Base-by-base conservation (phyloP, 202 grass and related monocot genomes). In the Panicum virgatum region DNA sequence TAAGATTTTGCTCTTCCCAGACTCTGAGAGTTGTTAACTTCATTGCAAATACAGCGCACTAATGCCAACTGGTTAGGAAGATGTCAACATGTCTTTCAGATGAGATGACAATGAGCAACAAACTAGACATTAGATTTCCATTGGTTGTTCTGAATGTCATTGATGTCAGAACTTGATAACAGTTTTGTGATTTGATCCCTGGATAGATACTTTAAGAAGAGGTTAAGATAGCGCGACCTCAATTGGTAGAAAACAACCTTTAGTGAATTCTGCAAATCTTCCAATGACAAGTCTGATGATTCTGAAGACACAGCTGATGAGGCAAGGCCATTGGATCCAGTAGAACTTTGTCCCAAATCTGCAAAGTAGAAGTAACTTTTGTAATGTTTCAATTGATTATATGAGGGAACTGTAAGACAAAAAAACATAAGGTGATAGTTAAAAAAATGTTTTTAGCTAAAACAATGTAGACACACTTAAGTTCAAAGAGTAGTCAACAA, bases 261-360 rank as follows among this genome's bases (percentile, higher is more conserved):
- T 45, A 95, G 42, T 46, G 92, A 91, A 75, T 85, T 73, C 45
- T 56, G 78, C 40, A 91, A 60, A 60, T 90, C 86, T 78, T 91
- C 73, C 71, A 87, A 44, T 64, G 96, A 91, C 13, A 67, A 69
- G 75, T 85, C 77, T 8, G 79, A 84, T 86, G 96, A 86, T 61
- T 90, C 75, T 25, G 20, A 76, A 83, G 87, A 62, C 43, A 80
- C 7, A 36, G 83, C 27, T 20, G 82, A 76, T 16, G 78, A 82
- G 37, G 84, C 44, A 64, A 46, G 46, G 20, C 76, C 80, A 88
- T 76, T 86, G 5, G 88, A 86, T 76, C 69, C 87, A 68, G 58
- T 27, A 72, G 69, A 72, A 53, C 72, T 72, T 46, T 76, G 63
- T 85, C 63, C 42, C 9, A 69, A 76, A 40, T 86, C 86, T 89